A percentile compares a stretch with the other conserved stretches of the same genome.
Evolutionary conservation across 805 yeast species (phyloP).

Genomic region (Sugiyamaella floridensis): DNA sequence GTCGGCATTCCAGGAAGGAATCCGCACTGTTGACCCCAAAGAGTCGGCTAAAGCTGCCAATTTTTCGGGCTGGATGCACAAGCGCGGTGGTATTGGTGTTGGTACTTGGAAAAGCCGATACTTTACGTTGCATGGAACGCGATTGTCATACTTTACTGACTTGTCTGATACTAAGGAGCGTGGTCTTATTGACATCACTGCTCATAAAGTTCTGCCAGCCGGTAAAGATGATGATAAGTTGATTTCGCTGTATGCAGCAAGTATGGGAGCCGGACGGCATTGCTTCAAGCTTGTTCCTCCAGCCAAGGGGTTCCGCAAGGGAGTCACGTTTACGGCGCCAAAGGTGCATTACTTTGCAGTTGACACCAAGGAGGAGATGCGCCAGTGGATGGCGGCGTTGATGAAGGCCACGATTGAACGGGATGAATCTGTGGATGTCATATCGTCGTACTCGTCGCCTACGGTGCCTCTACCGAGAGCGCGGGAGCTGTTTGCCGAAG

Average conservation of each 20-base stretch:
- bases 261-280: constrained; percentile 88
- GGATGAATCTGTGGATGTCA: constrained; percentile 86
- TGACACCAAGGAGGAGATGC: constrained; percentile 83
- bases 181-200: constrained; percentile 92
- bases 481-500: constrained; percentile 74
- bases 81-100: constrained; percentile 74
- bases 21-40: constrained; percentile 63
- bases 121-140: constrained; percentile 84
- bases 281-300: constrained; percentile 91
- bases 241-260: constrained; percentile 82
- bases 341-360: constrained; percentile 95
- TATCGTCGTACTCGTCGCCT: constrained; percentile 92
- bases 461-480: constrained; percentile 84
- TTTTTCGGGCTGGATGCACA: constrained; percentile 92
- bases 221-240: constrained; percentile 73
- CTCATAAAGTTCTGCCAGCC: constrained; percentile 84
- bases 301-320: constrained; percentile 93
- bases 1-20: constrained; percentile 62
- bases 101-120: constrained; percentile 89
- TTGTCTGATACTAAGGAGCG: constrained; percentile 76
- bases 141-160: constrained; percentile 79
- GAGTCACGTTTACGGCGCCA: constrained; percentile 93
- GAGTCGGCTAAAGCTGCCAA: constrained; percentile 72
- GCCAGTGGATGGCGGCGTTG: constrained; percentile 89
- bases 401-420: constrained; percentile 95